Base-by-base conservation (phyloP, 1,284 basidiomycete genomes). In the Flammula alnicola region DNA sequence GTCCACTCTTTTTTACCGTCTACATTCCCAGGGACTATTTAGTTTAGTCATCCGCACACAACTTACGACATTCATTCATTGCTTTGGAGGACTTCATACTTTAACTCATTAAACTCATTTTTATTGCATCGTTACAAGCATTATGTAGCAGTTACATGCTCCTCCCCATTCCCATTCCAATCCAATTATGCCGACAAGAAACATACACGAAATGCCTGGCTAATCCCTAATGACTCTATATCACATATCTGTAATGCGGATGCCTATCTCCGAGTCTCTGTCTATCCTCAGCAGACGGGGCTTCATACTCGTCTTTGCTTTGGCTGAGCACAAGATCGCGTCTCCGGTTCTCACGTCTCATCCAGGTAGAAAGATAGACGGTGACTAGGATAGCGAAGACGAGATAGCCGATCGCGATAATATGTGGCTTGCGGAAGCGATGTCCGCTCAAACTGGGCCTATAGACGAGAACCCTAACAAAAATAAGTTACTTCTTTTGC, bases 401-500 rank as follows among this genome's bases (percentile, higher is more conserved):
- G 20, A 84, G 64, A 52, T 84, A 86, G 16, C 82, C 80, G 54
- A 83, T 79, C 2, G 82, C 72, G 40, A 85, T 79, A 14, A 79
- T 74, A 59, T 86, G 80, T 9, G 84, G 83, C 43, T 68, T 78
- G 27, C 82, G 75, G 68, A 76, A 87, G 37, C 74, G 65, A 59
- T 82, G 64, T 2, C 61, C 67, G 6, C 69, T 63, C 27, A 81
- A 72, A 37, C 67, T 72, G 3, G 80, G 79, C 22, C 79, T 64
- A 59, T 81, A 84, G 42, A 85, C 71, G 57, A 79, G 72, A 43
- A 76, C 77, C 25, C 72, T 75, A 40, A 11, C n/a, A n/a, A 44
- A 31, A 27, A 17, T 25, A 11, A 10, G 12, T 5, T 31, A 10
- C 14, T 9, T 36, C 30, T 30, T 16, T 39, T 29, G 22, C 20